Evolutionary conservation across 169 alveolate species (phyloP).

Genomic region (Plasmodium malariae): DNA sequence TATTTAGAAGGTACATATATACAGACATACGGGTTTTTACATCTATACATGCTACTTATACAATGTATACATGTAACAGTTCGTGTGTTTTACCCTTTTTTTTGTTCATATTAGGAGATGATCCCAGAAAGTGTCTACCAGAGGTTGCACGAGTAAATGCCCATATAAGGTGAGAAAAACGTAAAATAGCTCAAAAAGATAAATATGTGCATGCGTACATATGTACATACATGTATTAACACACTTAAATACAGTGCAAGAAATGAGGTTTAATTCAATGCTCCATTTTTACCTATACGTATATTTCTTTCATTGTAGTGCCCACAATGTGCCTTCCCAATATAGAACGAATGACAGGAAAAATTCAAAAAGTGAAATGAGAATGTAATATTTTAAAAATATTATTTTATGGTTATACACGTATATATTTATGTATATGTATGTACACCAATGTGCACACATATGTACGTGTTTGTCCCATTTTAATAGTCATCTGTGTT

Average conservation of each 20-base stretch:
- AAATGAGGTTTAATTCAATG: too few relatives aligned
- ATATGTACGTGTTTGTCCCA: not conserved
- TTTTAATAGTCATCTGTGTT: not conserved
- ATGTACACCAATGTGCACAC: not conserved
- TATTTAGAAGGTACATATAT: constrained; percentile 51
- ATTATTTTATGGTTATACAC: too few relatives aligned
- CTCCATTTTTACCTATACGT: not conserved
- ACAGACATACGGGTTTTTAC: not conserved
- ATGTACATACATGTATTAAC: too few relatives aligned
- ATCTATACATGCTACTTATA: not conserved
- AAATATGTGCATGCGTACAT: not conserved
- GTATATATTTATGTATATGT: too few relatives aligned
- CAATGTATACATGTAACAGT: not conserved
- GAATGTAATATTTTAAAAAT: constrained; percentile 15
- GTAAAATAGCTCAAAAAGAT: not conserved
- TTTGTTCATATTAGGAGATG: not conserved
- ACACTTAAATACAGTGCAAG: too few relatives aligned
- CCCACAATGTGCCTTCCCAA: not conserved
- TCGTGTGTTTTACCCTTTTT: not conserved
- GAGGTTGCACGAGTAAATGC: not conserved
- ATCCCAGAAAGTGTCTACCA: constrained; percentile 23
- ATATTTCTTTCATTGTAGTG: not conserved
- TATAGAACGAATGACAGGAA: not conserved
- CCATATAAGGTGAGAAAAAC: not conserved
- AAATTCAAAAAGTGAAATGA: not conserved